Evolutionary conservation across 306 rosid species (phyloP).

Genomic region (Vigna trinervia): DNA sequence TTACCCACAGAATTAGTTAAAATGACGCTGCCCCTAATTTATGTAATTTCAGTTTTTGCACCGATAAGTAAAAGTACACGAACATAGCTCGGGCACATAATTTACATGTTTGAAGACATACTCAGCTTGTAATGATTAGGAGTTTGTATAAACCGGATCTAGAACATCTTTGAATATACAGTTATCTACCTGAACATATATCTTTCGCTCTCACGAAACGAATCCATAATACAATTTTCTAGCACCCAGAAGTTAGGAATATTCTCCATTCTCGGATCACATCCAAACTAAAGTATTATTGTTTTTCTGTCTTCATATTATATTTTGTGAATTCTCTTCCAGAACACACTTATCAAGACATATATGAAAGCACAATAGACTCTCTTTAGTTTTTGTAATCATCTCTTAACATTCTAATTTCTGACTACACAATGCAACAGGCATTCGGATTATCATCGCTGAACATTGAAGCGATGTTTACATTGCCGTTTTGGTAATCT

Average conservation of each 20-base stretch:
- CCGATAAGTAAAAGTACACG: conserved; percentile 21
- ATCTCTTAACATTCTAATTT: conserved; percentile 40
- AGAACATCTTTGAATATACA: conserved; percentile 2
- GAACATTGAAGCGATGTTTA: conserved; percentile 71
- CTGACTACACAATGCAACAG: conserved; percentile 72
- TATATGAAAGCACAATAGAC: conserved; percentile 32
- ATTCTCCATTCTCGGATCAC: conserved; percentile 46
- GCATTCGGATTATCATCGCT: conserved; percentile 97
- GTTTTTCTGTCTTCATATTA: conserved; percentile 13
- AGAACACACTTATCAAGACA: conserved; percentile 34
- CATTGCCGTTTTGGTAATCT: conserved; percentile 53
- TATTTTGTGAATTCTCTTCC: conserved; percentile 29
- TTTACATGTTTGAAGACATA: conserved; percentile 30
- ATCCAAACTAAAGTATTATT: conserved; percentile 34
- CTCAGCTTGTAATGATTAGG: background rate
- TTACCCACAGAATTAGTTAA: conserved; percentile 31
- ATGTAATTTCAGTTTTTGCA: conserved; percentile 39
- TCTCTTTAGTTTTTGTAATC: conserved; percentile 17
- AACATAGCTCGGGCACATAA: conserved; percentile 17
- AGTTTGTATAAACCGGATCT: background rate
- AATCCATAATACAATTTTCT: conserved; percentile 52
- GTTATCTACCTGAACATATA: background rate
- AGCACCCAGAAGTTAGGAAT: conserved; percentile 57
- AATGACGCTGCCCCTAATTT: conserved; percentile 1
- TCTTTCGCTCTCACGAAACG: conserved; percentile 38